A percentile compares a stretch with the other conserved stretches of the same genome.
Conservation (phyloP, 139 green algal genomes). For the Chlamydomonas asymmetrica region DNA sequence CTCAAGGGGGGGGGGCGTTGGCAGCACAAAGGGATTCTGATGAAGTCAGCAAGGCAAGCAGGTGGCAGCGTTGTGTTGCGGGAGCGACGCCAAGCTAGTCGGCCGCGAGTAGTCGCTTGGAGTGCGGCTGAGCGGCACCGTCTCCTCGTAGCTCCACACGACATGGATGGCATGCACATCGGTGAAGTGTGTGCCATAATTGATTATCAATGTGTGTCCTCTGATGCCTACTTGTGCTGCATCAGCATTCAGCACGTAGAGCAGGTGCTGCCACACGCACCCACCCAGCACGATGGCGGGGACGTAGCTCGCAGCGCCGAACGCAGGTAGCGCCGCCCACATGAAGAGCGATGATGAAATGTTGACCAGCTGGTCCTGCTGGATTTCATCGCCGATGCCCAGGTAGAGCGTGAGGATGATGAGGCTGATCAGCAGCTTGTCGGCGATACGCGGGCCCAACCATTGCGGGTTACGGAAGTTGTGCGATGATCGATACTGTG, state of each 20-base stretch:
- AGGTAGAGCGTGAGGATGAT: conserved; percentile 45
- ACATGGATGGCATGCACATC: too few species aligned
- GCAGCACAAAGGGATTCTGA: not conserved
- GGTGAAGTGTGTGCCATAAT: too few species aligned
- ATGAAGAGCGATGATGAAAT: conserved; percentile 67
- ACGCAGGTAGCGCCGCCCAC: conserved; percentile 66
- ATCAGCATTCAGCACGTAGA: too few species aligned
- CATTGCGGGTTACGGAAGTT: conserved; percentile 67
- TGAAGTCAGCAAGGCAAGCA: not conserved
- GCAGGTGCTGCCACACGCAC: not conserved
- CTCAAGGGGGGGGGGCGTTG: not conserved
- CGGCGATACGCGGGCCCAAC: conserved; percentile 60
- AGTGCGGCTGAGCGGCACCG: too few species aligned
- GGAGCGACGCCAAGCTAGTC: too few species aligned
- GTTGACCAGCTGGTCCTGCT: conserved; percentile 63
- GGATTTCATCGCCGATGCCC: conserved; percentile 13
- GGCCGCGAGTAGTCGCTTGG: too few species aligned
- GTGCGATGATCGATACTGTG: conserved; percentile 62
- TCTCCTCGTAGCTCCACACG: too few species aligned
- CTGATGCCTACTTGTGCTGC: too few species aligned
- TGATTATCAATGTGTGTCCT: too few species aligned
- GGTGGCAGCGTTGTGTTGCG: too few species aligned
- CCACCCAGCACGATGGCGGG: conserved; percentile 72
- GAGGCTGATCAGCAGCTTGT: conserved; percentile 61
- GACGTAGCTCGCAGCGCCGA: conserved; percentile 73